Base-by-base conservation (phyloP, 257 asterid species). In the Penstemon newberryi region DNA sequence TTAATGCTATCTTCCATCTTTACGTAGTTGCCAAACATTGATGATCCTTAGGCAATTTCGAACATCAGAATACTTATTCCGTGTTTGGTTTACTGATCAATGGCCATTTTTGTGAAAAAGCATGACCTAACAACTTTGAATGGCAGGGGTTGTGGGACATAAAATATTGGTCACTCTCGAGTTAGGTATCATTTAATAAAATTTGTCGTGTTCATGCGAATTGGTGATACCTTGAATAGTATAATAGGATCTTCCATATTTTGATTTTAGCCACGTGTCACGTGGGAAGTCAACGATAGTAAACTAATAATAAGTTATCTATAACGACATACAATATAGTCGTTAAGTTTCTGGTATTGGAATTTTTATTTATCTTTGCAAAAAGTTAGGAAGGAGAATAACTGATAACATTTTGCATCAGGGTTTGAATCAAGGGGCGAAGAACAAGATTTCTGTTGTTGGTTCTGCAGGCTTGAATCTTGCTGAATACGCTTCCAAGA, bases 381-480 rank as follows among this genome's bases (percentile, higher is more conserved):
- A 15, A 56, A 8, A 47, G 7, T 12, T 41, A 40, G 25, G 47
- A 2, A 38, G 12, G 37, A 44, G 38, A 18, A 55, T 62, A 37
- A 66, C 59, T 18, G 53, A 25, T 67, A 56, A 3, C 25, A 13
- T 75, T 65, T 59, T 76, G 63, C 42, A 65, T 67, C 81, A 93
- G 97, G 87, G 82, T 62, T 41, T 63, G 75, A 80, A 79, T 69
- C 94, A 74, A 81, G 98, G 87, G 39, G 70, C 77, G 7, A 94
- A 86, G 79, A 87, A 79, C 80, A 94, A 86, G 89, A 56, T 74
- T 66, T 76, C 80, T 6, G 56, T 81, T 44, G 44, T 94, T 65
- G 97, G 96, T 60, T 70, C 83, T 9, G 91, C 91, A 18, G 47
- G 78, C 50, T 46, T 91, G 81, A 94, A 89, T 73, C 92, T 94